phyloP scores from a whole-genome alignment of 495 filamentous ascomycete species.

The Elasticomyces elasticus region DNA sequence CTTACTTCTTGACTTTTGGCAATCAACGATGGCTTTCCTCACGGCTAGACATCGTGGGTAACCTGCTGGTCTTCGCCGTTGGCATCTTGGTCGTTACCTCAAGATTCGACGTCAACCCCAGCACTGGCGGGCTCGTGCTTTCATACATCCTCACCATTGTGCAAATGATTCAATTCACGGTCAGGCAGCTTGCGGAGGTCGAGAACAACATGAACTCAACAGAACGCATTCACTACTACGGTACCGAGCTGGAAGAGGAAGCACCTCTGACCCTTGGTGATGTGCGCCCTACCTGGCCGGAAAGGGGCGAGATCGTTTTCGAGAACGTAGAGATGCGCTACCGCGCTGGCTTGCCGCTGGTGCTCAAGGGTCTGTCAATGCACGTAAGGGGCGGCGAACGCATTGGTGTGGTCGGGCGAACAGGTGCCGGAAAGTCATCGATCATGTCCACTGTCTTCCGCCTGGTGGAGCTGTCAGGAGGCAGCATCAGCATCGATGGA shows the following conservation, averaged over 20 bases:
- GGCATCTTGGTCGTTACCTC: constrained; percentile 90
- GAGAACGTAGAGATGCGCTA: constrained; percentile 87
- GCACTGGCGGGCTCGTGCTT: constrained; percentile 75
- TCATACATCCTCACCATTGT: constrained; percentile 89
- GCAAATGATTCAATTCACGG: constrained; percentile 93
- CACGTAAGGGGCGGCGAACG: constrained; percentile 74
- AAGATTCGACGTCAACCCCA: constrained; percentile 76
- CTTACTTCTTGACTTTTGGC: constrained; percentile 86
- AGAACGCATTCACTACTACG: constrained; percentile 89
- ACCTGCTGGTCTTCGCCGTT: constrained; percentile 69
- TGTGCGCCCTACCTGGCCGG: constrained; percentile 65
- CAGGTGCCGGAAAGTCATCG: constrained; percentile 85
- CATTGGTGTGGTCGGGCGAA: constrained; percentile 88
- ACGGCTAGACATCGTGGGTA: constrained; percentile 75
- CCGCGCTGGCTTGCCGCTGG: constrained; percentile 67
- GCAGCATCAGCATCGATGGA: constrained; percentile 85
- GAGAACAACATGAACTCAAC: constrained; percentile 97
- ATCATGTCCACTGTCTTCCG: constrained; percentile 94
- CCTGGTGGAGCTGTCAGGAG: constrained; percentile 70
- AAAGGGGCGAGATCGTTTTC: constrained; percentile 76
- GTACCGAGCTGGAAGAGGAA: constrained; percentile 76
- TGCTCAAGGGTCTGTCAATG: constrained; percentile 69
- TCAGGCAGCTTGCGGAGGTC: constrained; percentile 88
- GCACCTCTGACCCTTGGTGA: constrained; percentile 62
- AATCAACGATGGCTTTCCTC: constrained; percentile 88